phyloP scores from a whole-genome alignment of 192 early-diverging fungal species.

The Geosiphon pyriformis region DNA sequence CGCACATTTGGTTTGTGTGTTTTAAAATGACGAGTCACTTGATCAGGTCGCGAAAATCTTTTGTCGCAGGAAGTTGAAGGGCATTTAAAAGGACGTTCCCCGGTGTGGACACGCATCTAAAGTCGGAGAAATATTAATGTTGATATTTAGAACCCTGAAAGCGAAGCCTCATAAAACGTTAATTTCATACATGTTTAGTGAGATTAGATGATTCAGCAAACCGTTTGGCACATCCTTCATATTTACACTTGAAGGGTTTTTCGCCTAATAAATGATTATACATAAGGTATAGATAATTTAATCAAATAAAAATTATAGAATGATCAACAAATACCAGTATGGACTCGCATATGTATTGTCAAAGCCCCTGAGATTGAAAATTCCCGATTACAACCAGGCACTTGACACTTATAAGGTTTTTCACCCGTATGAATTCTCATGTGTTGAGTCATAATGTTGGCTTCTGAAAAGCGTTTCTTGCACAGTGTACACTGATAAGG shows the following conservation, averaged over 20 bases:
- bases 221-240: constrained; percentile 46
- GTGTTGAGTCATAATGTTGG: constrained; percentile 72
- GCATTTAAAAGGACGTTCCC: constrained; percentile 68
- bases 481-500: constrained; percentile 75
- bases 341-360: constrained; percentile 64
- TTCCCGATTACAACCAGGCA: constrained; percentile 55
- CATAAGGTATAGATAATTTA: neutral
- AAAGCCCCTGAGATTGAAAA: constrained; percentile 66
- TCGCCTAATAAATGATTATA: constrained; percentile 29
- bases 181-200: constrained; percentile 44
- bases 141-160: neutral
- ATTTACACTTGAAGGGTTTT: constrained; percentile 49
- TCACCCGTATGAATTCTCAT: constrained; percentile 76
- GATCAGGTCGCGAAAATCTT: constrained; percentile 49
- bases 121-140: neutral
- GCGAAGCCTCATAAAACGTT: neutral
- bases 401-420: constrained; percentile 61
- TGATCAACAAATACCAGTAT: constrained; percentile 37
- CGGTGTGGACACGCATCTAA: constrained; percentile 54
- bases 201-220: constrained; percentile 55
- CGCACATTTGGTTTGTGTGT: constrained; percentile 4
- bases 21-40: constrained; percentile 29
- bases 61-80: constrained; percentile 41
- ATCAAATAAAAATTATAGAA: neutral
- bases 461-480: constrained; percentile 74